Percentiles rank a stretch among this genome's conserved stretches.
phyloP scores from a whole-genome alignment of 345 rosid species.

The Noccaea caerulescens region DNA sequence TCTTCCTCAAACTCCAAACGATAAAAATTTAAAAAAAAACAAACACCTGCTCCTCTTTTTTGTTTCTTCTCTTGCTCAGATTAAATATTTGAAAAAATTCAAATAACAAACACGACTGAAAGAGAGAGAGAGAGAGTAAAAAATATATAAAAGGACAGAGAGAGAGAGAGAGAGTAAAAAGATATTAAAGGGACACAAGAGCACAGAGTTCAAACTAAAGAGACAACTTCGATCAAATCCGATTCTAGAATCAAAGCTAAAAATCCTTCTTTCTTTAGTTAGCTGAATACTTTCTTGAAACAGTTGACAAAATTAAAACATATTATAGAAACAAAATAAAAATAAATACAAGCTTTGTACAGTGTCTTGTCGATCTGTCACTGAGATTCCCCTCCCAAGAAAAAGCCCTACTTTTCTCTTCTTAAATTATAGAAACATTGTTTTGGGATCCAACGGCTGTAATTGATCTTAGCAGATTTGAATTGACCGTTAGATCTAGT shows the following conservation, averaged over 20 bases:
- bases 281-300: constrained; percentile 13
- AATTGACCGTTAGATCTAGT: constrained; percentile 30
- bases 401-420: constrained; percentile 14
- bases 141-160: background rate
- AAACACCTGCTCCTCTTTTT: constrained; percentile 31
- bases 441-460: constrained; percentile 37
- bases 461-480: background rate
- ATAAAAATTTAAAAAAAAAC: background rate
- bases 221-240: constrained; percentile 32
- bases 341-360: constrained; percentile 6
- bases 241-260: background rate
- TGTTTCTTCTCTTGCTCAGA: background rate
- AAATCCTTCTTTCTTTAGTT: constrained; percentile 3
- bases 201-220: constrained; percentile 25
- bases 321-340: constrained; percentile 3
- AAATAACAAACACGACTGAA: constrained; percentile 33
- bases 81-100: constrained; percentile 40
- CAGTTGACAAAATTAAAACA: constrained; percentile 13
- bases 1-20: constrained; percentile 30
- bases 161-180: background rate
- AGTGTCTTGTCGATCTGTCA: constrained; percentile 30
- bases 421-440: constrained; percentile 18
- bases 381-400: constrained; percentile 36
- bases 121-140: constrained; percentile 18
- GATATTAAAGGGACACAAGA: background rate